A percentile compares a stretch with the other conserved stretches of the same genome.
Conservation (phyloP, 441 rosid genomes). For the Aquilaria agallochum region DNA sequence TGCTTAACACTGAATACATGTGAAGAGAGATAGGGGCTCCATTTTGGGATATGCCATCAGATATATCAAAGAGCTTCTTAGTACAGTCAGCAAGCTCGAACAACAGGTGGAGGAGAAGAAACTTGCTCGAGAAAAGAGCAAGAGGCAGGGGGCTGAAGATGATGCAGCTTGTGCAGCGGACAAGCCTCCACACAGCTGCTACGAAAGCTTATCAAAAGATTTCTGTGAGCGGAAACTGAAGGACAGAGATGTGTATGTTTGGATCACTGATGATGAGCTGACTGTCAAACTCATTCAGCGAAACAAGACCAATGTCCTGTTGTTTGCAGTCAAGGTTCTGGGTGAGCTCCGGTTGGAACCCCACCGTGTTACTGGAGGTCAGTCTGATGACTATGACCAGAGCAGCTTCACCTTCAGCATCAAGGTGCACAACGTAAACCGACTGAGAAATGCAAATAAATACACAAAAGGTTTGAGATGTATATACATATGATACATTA, state of each 20-base stretch:
- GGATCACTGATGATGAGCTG: conserved; percentile 70
- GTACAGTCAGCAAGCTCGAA: conserved; percentile 58
- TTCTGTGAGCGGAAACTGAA: conserved; percentile 77
- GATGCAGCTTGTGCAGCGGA: conserved; percentile 32
- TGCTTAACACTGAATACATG: background rate
- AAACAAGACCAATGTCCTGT: conserved; percentile 67
- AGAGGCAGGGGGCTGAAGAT: conserved; percentile 39
- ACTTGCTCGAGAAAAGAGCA: conserved; percentile 36
- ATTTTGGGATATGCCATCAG: conserved; percentile 72
- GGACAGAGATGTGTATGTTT: conserved; percentile 72
- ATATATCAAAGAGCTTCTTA: conserved; percentile 67
- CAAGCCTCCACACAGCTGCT: conserved; percentile 35
- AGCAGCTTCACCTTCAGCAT: conserved; percentile 68
- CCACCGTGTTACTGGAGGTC: conserved; percentile 78
- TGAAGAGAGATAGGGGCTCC: conserved; percentile 66
- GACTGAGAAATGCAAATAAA: background rate
- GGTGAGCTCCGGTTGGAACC: conserved; percentile 77
- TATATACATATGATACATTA: background rate
- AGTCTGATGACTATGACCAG: conserved; percentile 55
- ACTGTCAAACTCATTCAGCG: conserved; percentile 73
- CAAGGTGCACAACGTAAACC: conserved; percentile 31
- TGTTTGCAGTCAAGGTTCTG: conserved; percentile 60
- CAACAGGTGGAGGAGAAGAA: conserved; percentile 63
- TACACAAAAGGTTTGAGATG: background rate
- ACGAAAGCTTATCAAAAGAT: conserved; percentile 42